Evolutionary conservation across 208 protist genomes (phyloP).

Genomic region (Wallacemonas collosoma): DNA sequence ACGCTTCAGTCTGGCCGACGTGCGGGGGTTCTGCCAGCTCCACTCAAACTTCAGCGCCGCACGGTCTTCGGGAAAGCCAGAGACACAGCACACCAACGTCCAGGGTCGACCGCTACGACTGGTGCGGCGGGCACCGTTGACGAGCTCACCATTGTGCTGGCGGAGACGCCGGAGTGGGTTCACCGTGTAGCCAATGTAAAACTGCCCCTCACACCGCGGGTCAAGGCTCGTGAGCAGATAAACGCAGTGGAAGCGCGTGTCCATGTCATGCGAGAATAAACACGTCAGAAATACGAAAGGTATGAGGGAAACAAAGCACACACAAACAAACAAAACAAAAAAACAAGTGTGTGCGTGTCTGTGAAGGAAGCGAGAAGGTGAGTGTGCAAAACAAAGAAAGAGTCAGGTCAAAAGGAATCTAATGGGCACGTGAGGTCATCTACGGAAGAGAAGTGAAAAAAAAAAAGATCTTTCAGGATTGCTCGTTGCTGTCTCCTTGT

Average conservation of each 20-base stretch:
- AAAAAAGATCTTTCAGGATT: too few relatives aligned
- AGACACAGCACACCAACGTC: constrained; percentile 90
- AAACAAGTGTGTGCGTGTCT: neutral
- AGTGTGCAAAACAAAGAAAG: neutral
- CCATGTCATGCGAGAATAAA: constrained; percentile 35
- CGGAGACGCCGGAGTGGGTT: constrained; percentile 90
- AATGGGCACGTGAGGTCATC: too few relatives aligned
- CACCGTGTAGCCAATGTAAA: constrained; percentile 95
- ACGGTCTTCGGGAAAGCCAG: constrained; percentile 91
- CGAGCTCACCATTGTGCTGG: constrained; percentile 95
- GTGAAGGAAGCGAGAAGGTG: constrained; percentile 7
- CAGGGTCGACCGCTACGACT: constrained; percentile 84
- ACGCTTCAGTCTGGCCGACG: constrained; percentile 57
- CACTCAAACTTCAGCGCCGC: constrained; percentile 95
- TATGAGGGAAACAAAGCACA: constrained; percentile 10
- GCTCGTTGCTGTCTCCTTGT: too few relatives aligned
- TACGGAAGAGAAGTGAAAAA: too few relatives aligned
- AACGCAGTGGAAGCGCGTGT: constrained; percentile 90
- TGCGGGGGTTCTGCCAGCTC: constrained; percentile 91
- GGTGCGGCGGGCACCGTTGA: constrained; percentile 87
- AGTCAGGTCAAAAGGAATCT: too few relatives aligned
- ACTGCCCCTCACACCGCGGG: constrained; percentile 54
- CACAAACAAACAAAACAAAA: constrained; percentile 10
- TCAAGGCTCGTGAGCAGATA: constrained; percentile 89
- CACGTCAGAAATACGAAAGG: constrained; percentile 3